Evolutionary conservation across 2,329 filamentous ascomycete species (phyloP).

Genomic region (Xylaria sp.): DNA sequence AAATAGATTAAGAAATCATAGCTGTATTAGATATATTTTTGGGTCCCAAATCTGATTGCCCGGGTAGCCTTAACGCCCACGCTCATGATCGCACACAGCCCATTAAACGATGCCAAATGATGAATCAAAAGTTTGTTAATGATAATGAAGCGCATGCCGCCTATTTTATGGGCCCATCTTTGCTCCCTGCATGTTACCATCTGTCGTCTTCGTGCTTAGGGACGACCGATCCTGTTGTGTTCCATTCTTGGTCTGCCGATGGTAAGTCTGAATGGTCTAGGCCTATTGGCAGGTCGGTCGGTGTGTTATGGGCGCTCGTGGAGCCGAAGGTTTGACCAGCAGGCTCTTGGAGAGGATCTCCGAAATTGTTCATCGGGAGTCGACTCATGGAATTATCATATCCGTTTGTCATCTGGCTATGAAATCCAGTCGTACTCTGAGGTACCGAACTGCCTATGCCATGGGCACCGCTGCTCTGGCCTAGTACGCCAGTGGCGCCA

Average conservation of each 20-base stretch:
- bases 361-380: slow-evolving; percentile 11
- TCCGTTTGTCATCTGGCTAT: slow-evolving; percentile 18
- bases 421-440: slow-evolving; percentile 8
- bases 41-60: neutral
- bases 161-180: neutral
- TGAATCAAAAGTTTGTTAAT: neutral
- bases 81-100: neutral
- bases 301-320: slow-evolving; percentile 10
- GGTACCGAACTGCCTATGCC: neutral
- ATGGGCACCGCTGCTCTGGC: slow-evolving; percentile 14
- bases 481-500: neutral
- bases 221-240: neutral
- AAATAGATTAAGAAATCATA: neutral
- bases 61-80: slow-evolving; percentile 2
- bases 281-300: slow-evolving; percentile 10
- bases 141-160: neutral
- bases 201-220: slow-evolving; percentile 7
- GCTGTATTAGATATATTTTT: neutral
- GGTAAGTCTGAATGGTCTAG: slow-evolving; percentile 15
- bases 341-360: slow-evolving; percentile 8
- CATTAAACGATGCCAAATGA: neutral
- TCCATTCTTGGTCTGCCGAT: slow-evolving; percentile 17
- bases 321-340: slow-evolving; percentile 7
- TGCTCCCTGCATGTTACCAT: neutral
- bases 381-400: slow-evolving; percentile 12